phyloP scores from a whole-genome alignment of 2,329 filamentous ascomycete genomes.

The Exophiala calicioides region DNA sequence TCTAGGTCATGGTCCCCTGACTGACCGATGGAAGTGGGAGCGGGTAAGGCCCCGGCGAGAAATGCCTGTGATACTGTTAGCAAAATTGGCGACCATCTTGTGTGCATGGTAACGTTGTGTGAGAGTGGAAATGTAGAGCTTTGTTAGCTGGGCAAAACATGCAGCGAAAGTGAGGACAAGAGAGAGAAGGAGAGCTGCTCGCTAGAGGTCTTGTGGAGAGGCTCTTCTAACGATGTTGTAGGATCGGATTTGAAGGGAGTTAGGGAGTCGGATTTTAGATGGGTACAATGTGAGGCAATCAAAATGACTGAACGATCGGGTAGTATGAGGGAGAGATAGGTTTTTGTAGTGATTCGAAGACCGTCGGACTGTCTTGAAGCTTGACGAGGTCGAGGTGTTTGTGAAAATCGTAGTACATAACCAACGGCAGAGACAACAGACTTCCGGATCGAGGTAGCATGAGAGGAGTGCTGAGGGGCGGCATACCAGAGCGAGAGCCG shows the following conservation, averaged over 20 bases:
- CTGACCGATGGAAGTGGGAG: slow-evolving; percentile 20
- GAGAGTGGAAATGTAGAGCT: neutral
- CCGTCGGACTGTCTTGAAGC: neutral
- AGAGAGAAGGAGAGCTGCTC: slow-evolving; percentile 1
- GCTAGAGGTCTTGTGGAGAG: too few relatives aligned
- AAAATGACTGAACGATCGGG: neutral
- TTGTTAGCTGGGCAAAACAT: neutral
- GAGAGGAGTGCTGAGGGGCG: slow-evolving; percentile 5
- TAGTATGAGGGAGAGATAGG: neutral
- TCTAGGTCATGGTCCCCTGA: slow-evolving; percentile 5
- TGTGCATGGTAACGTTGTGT: slow-evolving; percentile 15
- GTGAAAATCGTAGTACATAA: neutral
- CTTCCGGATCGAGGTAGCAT: slow-evolving; percentile 19
- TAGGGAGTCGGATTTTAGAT: too few relatives aligned
- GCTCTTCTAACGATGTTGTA: neutral
- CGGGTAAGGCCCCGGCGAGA: slow-evolving; percentile 24
- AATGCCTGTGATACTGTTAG: slow-evolving; percentile 28
- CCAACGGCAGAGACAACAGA: slow-evolving; percentile 18
- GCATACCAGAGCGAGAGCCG: slow-evolving; percentile 24
- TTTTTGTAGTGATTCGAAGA: neutral
- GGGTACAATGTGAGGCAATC: too few relatives aligned
- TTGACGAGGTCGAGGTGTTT: neutral
- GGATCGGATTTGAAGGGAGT: too few relatives aligned
- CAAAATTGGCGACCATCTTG: slow-evolving; percentile 13
- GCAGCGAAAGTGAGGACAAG: neutral